Evolutionary conservation across 306 rosid species (phyloP).

Genomic region (Ormosia emarginata): DNA sequence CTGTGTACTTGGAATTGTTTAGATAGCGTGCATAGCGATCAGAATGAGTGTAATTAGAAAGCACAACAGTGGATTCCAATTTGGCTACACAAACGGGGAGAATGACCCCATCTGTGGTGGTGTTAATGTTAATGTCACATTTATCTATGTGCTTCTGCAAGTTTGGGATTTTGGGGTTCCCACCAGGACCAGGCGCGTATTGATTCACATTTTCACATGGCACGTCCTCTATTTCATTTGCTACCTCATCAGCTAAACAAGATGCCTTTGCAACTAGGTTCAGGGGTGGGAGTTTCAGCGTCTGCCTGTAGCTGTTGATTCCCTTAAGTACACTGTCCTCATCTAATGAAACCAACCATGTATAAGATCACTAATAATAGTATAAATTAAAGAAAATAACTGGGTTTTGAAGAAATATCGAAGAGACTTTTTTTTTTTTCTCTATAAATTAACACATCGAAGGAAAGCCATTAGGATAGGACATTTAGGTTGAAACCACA

Average conservation of each 20-base stretch:
- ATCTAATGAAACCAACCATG: conserved; percentile 25
- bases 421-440: not conserved
- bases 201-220: conserved; percentile 48
- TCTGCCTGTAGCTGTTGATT: conserved; percentile 59
- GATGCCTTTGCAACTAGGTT: conserved; percentile 44
- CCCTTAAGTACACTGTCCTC: conserved; percentile 71
- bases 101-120: conserved; percentile 46
- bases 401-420: not conserved
- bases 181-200: conserved; percentile 19
- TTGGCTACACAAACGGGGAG: conserved; percentile 62
- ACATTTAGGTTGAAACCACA: too few species aligned
- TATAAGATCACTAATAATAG: not conserved
- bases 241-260: conserved; percentile 68
- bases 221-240: conserved; percentile 52
- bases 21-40: conserved; percentile 42
- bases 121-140: conserved; percentile 51
- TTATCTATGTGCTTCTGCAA: conserved; percentile 34
- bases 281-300: conserved; percentile 36
- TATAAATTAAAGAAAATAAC: not conserved
- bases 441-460: not conserved
- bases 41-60: conserved; percentile 51
- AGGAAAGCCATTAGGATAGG: too few species aligned
- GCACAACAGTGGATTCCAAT: conserved; percentile 38
- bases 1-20: conserved; percentile 60
- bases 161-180: conserved; percentile 33